A percentile compares a stretch with the other conserved stretches of the same genome.
phyloP scores from a whole-genome alignment of 1,284 basidiomycete species.

The Apiotrichum domesticum region DNA sequence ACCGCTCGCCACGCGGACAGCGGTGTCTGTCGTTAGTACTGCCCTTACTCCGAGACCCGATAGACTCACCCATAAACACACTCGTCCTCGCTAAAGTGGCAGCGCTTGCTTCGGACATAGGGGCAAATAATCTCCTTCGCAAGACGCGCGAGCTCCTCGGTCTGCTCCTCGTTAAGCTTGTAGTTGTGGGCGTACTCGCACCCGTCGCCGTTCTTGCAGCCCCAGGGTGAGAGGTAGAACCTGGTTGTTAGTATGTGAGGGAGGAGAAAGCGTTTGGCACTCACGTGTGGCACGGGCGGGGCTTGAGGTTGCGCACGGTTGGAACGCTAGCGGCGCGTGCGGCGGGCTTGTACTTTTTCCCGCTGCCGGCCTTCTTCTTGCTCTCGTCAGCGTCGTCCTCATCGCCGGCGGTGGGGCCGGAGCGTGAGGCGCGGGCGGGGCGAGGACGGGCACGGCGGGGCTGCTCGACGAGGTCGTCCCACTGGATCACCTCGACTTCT shows the following conservation, averaged over 20 bases:
- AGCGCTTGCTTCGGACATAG: constrained; percentile 27
- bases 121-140: constrained; percentile 42
- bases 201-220: constrained; percentile 32
- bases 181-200: constrained; percentile 40
- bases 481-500: constrained; percentile 15
- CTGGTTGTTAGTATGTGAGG: neutral
- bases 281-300: constrained; percentile 18
- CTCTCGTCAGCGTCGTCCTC: constrained; percentile 10
- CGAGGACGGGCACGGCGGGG: neutral
- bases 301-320: constrained; percentile 20
- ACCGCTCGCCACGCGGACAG: constrained; percentile 29
- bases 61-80: constrained; percentile 34
- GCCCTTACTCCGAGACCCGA: neutral
- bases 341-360: constrained; percentile 13
- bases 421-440: constrained; percentile 24
- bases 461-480: constrained; percentile 4
- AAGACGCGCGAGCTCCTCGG: constrained; percentile 30
- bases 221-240: constrained; percentile 23
- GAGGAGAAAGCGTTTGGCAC: no score
- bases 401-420: neutral
- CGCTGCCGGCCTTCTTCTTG: constrained; percentile 3
- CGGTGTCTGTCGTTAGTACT: constrained; percentile 19
- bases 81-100: constrained; percentile 34
- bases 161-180: constrained; percentile 31
- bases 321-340: constrained; percentile 8